A percentile compares a stretch with the other conserved stretches of the same genome.
Evolutionary conservation across 139 green algal genomes (phyloP).

Genomic region (Chlorella sorokiniana): DNA sequence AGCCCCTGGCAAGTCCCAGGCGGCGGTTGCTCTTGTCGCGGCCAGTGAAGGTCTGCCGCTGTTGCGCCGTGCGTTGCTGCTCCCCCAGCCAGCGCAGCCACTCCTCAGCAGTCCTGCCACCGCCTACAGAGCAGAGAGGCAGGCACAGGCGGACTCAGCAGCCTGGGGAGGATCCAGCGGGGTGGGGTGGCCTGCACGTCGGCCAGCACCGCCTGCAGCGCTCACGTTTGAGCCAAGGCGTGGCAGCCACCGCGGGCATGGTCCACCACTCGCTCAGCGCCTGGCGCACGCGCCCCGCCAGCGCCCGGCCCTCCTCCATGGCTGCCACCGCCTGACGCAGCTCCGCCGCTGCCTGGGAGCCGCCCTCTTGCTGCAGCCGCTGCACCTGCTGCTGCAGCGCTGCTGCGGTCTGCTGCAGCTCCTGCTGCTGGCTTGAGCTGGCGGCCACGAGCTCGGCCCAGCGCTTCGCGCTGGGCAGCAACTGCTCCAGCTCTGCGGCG

Average conservation of each 20-base stretch:
- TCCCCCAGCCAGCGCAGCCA: conserved; percentile 17
- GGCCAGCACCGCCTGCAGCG: background rate
- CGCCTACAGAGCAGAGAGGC: background rate
- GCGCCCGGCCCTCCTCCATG: background rate
- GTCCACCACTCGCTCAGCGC: conserved; percentile 25
- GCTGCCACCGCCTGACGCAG: conserved; percentile 2
- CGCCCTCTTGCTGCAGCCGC: background rate
- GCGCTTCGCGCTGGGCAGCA: conserved; percentile 6
- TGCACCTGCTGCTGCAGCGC: background rate
- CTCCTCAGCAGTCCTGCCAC: conserved; percentile 3
- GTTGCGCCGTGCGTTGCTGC: conserved; percentile 3
- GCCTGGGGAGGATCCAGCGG: too few species aligned
- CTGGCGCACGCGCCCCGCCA: conserved; percentile 2
- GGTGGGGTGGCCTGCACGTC: background rate
- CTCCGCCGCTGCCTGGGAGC: background rate
- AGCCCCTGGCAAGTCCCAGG: background rate
- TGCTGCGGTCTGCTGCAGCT: background rate
- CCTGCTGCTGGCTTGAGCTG: background rate
- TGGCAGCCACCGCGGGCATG: background rate
- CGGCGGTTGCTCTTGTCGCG: background rate
- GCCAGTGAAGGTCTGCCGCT: background rate
- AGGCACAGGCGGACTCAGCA: background rate
- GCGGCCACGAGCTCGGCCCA: background rate
- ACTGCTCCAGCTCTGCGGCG: background rate
- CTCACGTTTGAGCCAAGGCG: conserved; percentile 22